Evolutionary conservation across 139 green algal genomes (phyloP), one percentile per base, ranked within the genome.

Genomic region (Chlorella ohadii): DNA sequence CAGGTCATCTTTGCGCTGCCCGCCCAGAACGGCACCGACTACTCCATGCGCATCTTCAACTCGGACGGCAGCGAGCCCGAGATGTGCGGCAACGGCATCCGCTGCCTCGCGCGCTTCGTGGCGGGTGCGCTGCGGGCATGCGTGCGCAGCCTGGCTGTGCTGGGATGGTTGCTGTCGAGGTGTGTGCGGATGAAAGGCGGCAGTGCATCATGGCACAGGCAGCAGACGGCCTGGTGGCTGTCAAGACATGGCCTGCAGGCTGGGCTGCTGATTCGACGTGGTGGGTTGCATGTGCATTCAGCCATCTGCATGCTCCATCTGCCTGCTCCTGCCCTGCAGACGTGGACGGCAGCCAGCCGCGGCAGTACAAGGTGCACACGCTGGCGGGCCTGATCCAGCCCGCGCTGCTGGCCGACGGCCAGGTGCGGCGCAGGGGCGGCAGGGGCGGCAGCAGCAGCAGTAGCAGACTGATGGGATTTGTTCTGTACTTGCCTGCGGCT

Each of bases 81-180:
- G 91, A 99, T 99, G 97, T 99, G 97, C 89, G 97, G 97, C 81
- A 99, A 99, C 84, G 97, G 97, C 82, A 99, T 99, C 74, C 92
- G 97, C 25, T 99, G 96, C 90, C 83, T 99, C 13, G 96, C 96
- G 20, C 91, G 93, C 67, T 99, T 99, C 88, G 93, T 98, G 6
- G 92, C 94, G 76, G 76, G 76, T 81, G 55, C 3, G 94, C n/a
- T 97, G 72, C 39, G 93, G 9, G 7, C 44, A 51, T 51, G n/a
- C n/a, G n/a, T n/a, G n/a, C n/a, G n/a, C n/a, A n/a, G n/a, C n/a
- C n/a, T n/a, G n/a, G n/a, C n/a, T n/a, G n/a, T n/a, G n/a, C n/a
- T n/a, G n/a, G n/a, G n/a, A n/a, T n/a, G n/a, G n/a, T n/a, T n/a
- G n/a, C n/a, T n/a, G n/a, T n/a, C n/a, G n/a, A n/a, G n/a, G n/a